A percentile compares a stretch with the other conserved stretches of the same genome.
phyloP scores from a whole-genome alignment of 495 filamentous ascomycete species.

The Ramalina peruviana region DNA sequence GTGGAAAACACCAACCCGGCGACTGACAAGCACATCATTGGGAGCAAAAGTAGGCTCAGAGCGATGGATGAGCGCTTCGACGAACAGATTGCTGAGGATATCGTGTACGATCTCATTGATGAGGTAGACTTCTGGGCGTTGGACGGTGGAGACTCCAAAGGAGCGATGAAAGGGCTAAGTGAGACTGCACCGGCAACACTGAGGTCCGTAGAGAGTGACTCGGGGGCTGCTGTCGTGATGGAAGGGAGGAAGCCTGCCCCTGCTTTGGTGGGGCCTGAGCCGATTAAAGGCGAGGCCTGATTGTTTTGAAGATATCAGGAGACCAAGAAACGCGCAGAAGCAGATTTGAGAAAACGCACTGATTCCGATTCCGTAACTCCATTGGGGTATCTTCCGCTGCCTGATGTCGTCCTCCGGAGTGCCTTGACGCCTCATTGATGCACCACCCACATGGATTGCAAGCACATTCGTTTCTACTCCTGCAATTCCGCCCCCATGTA shows the following conservation, averaged over 20 bases:
- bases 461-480: too few relatives aligned
- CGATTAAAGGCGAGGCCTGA: too few relatives aligned
- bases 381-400: too few relatives aligned
- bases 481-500: neutral
- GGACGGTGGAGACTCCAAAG: conserved; percentile 5
- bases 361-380: neutral
- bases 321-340: too few relatives aligned
- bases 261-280: too few relatives aligned
- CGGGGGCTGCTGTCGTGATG: conserved; percentile 8
- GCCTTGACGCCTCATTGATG: too few relatives aligned
- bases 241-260: neutral
- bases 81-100: conserved; percentile 91
- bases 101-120: conserved; percentile 81
- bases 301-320: too few relatives aligned
- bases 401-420: too few relatives aligned
- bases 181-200: conserved; percentile 4
- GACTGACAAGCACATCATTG: conserved; percentile 7
- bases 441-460: too few relatives aligned
- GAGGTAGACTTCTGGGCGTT: conserved; percentile 17
- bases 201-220: conserved; percentile 1
- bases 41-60: conserved; percentile 24
- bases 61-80: conserved; percentile 69
- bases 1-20: conserved; percentile 4
- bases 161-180: conserved; percentile 6
- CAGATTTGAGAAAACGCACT: too few relatives aligned